Evolutionary conservation across 768 basidiomycete genomes (phyloP).

Genomic region (Suillus subaureus): DNA sequence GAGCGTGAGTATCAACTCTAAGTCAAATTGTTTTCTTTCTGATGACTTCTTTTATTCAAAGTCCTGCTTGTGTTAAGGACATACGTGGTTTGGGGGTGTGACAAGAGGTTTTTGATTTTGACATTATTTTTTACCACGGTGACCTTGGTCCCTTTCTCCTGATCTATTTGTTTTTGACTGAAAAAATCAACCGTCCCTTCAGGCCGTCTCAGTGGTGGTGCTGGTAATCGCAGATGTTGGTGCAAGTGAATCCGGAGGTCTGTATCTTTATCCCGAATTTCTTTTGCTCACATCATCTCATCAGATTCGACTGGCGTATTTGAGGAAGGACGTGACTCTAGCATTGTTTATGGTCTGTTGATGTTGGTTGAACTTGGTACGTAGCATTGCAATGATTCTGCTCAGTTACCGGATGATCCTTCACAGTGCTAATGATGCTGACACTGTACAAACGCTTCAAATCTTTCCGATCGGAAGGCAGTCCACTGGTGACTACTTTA

Average conservation of each 20-base stretch:
- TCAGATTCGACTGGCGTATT: background rate
- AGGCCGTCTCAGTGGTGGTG: background rate
- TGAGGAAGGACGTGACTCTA: background rate
- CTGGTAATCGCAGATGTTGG: background rate
- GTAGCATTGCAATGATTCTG: background rate
- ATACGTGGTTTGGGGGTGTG: background rate
- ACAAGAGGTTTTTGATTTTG: background rate
- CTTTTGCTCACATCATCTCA: background rate
- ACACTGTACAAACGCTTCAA: conserved; percentile 2
- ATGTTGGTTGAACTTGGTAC: background rate
- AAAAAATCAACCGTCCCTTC: background rate
- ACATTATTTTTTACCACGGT: background rate
- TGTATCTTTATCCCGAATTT: background rate
- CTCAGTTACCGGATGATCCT: background rate
- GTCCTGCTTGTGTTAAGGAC: background rate
- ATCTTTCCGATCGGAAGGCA: background rate
- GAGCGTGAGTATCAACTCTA: background rate
- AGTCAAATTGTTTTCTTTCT: background rate
- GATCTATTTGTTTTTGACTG: background rate
- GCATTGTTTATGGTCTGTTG: background rate
- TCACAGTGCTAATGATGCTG: background rate
- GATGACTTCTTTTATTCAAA: background rate
- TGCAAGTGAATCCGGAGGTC: background rate
- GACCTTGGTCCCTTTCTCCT: background rate
- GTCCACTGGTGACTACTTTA: background rate